phyloP scores from a whole-genome alignment of 2,329 filamentous ascomycete genomes.

The Metarhizium robertsii region DNA sequence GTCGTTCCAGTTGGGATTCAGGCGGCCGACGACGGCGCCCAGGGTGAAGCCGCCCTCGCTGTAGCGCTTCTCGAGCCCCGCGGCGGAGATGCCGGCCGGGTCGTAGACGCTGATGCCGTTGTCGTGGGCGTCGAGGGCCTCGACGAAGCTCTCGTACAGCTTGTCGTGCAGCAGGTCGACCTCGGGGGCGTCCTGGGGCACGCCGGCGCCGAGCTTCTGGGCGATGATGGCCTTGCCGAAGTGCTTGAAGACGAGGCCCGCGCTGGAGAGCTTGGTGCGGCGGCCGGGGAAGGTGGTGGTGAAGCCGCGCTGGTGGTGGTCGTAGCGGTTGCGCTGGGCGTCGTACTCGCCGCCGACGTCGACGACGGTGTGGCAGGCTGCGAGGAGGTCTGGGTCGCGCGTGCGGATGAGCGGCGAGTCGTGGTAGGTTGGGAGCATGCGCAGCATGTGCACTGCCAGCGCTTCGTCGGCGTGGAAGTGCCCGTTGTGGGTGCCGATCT shows the following conservation, averaged over 20 bases:
- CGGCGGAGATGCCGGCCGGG: conserved; percentile 54
- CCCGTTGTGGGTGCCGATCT: conserved; percentile 92
- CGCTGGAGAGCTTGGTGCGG: conserved; percentile 82
- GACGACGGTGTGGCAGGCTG: conserved; percentile 85
- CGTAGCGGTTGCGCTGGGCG: conserved; percentile 65
- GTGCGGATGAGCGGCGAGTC: conserved; percentile 72
- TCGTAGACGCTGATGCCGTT: conserved; percentile 87
- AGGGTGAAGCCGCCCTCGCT: conserved; percentile 75
- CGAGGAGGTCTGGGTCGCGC: conserved; percentile 69
- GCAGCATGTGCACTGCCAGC: conserved; percentile 91
- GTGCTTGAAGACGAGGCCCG: conserved; percentile 91
- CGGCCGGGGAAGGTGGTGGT: conserved; percentile 73
- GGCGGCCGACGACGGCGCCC: conserved; percentile 69
- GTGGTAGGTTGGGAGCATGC: conserved; percentile 72
- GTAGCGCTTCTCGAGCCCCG: conserved; percentile 74
- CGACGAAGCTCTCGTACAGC: conserved; percentile 86
- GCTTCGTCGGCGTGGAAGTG: conserved; percentile 99
- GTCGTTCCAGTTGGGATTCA: conserved; percentile 79
- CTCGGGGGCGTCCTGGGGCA: conserved; percentile 52
- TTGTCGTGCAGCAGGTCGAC: conserved; percentile 74
- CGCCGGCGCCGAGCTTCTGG: conserved; percentile 34
- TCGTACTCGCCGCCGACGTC: conserved; percentile 97
- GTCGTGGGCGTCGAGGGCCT: conserved; percentile 95
- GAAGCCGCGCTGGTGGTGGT: conserved; percentile 96
- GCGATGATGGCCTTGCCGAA: conserved; percentile 82